These are phyloP conservation scores for Petasospora fabianii DNA, from an alignment of 1,139 yeast species.

Conservation along the genomic window DNA sequence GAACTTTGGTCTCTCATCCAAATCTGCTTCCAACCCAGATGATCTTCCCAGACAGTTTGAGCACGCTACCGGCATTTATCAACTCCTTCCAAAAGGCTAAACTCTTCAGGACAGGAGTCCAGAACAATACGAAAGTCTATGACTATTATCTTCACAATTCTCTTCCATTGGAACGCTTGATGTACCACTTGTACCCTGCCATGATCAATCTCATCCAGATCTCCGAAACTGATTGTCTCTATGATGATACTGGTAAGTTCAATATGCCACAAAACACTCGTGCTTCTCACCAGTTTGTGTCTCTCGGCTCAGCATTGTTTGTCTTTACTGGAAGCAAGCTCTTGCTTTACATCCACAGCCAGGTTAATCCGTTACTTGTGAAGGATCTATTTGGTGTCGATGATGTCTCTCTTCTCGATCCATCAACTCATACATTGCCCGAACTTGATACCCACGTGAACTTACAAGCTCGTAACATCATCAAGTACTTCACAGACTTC, in stretches of 20 bases:
- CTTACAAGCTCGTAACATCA: conserved; percentile 59
- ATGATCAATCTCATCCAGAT: conserved; percentile 71
- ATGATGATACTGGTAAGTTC: conserved; percentile 45
- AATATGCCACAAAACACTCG: conserved; percentile 47
- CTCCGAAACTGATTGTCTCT: conserved; percentile 46
- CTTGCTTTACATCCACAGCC: conserved; percentile 67
- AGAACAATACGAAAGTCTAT: conserved; percentile 59
- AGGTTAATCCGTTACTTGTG: conserved; percentile 63
- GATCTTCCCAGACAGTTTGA: conserved; percentile 77
- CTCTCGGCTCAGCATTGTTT: conserved; percentile 75
- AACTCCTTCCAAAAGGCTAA: conserved; percentile 67
- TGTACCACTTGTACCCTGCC: conserved; percentile 75
- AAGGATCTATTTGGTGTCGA: conserved; percentile 72
- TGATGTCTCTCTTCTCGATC: conserved; percentile 35
- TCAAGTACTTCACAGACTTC: conserved; percentile 44
- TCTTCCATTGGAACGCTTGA: conserved; percentile 56
- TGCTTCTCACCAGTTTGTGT: conserved; percentile 43
- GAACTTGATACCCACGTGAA: conserved; percentile 67
- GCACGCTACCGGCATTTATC: conserved; percentile 65
- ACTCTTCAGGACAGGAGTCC: conserved; percentile 50
- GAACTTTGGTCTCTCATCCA: conserved; percentile 50
- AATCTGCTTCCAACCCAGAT: conserved; percentile 59
- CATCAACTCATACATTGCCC: conserved; percentile 61
- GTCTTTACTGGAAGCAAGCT: conserved; percentile 66
- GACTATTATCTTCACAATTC: conserved; percentile 52